Percentiles rank a stretch among this genome's conserved stretches.
phyloP scores from a whole-genome alignment of 768 basidiomycete genomes.

The Auriscalpium microsporum region DNA sequence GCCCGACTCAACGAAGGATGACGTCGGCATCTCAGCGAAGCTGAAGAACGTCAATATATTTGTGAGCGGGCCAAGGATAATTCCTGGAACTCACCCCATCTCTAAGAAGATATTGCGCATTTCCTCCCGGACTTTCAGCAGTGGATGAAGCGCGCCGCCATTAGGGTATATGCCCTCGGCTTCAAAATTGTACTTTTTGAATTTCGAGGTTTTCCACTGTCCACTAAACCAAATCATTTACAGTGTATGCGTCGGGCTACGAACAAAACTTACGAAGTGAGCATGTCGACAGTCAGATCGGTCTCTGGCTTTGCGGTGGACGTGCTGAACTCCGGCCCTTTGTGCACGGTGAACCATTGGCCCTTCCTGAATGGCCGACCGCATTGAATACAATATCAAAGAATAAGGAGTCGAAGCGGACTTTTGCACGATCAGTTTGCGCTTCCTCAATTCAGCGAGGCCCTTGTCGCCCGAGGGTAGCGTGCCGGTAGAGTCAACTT shows the following conservation, averaged over 20 bases:
- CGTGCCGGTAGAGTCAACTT: constrained; percentile 66
- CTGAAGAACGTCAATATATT: constrained; percentile 31
- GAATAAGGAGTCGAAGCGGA: constrained; percentile 20
- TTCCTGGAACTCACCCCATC: constrained; percentile 73
- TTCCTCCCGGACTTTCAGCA: constrained; percentile 96
- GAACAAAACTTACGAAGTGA: constrained; percentile 61
- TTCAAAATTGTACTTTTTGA: constrained; percentile 99
- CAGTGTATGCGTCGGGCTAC: neutral
- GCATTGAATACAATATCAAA: neutral
- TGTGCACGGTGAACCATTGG: constrained; percentile 86
- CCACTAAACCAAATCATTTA: constrained; percentile 44
- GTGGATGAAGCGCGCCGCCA: constrained; percentile 90
- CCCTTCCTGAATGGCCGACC: constrained; percentile 58
- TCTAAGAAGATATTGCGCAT: constrained; percentile 97
- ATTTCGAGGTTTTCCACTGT: constrained; percentile 85
- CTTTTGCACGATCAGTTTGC: constrained; percentile 84
- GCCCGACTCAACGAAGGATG: constrained; percentile 90
- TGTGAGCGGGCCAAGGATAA: neutral
- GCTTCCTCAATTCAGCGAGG: constrained; percentile 82
- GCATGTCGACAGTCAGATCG: constrained; percentile 92
- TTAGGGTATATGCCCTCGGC: constrained; percentile 86
- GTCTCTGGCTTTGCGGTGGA: constrained; percentile 91
- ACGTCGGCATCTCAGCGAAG: constrained; percentile 98
- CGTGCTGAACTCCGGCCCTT: constrained; percentile 82
- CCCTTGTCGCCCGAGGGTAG: constrained; percentile 70